Base-by-base conservation (phyloP, 2,329 filamentous ascomycete genomes). In the Samsoniella hepiali region DNA sequence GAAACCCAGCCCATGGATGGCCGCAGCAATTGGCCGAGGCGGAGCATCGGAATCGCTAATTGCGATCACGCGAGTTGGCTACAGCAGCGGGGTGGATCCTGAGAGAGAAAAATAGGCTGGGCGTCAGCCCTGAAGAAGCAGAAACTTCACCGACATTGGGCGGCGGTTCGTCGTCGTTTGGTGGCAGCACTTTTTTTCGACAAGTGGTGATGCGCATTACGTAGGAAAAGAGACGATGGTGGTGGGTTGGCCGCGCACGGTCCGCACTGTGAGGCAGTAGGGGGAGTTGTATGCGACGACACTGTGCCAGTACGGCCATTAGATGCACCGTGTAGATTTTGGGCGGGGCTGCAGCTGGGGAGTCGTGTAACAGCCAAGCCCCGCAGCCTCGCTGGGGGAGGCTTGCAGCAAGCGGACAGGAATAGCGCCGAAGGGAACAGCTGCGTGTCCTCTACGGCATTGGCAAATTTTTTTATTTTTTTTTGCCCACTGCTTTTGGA, bases 41-140 rank as follows among this genome's bases (percentile, higher is more conserved):
- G 61, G 61, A 57, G 61, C 36, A 63, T 58, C 54, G 61, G 61
- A 58, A 63, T 57, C 58, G 61, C 6, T 57, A 44, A 63, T 58
- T 63, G 61, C 61, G 44, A 63, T 63, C 61, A 63, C 61, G 61
- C 53, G 61, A 63, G 61, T 58, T 63, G 45, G 51, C 44, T 56
- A 42, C 22, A 22, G 29, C 27, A 27, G 31, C 13, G 3, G n/a
- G 49, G 58, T 55, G 58, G 58, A 61, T 38, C 58, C 58, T 34
- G 10, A 9, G n/a, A 11, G 9, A 40, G 1, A n/a, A 38, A 27
- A 7, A 27, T 11, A 27, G 47, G 50, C 32, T 54, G 50, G 44
- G 10, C 15, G 49, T 32, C 29, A 51, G 27, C 27, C 17, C 32
- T 32, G 34, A 15, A 2, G 31, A 51, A 27, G 31, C 27, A 34